Evolutionary conservation across 495 filamentous ascomycete genomes (phyloP).

Genomic region (Aspergillus egyptiacus): DNA sequence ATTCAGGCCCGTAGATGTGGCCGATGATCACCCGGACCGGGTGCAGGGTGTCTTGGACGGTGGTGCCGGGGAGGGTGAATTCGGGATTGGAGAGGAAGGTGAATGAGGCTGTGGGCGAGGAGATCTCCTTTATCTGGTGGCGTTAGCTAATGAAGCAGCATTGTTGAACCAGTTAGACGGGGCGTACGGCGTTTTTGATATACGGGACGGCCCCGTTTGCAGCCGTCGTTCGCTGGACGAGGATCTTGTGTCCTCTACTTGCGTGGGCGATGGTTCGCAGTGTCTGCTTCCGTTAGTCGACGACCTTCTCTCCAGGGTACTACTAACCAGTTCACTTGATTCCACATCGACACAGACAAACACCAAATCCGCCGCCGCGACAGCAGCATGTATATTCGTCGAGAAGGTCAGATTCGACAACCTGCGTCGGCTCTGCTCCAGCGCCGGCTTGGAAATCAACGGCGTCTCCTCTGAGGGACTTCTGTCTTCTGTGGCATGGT

Average conservation of each 20-base stretch:
- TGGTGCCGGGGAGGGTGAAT: constrained; percentile 71
- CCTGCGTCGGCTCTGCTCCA: constrained; percentile 44
- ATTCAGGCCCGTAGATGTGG: constrained; percentile 21
- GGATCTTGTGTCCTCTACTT: constrained; percentile 58
- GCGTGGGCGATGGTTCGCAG: constrained; percentile 55
- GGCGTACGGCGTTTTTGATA: constrained; percentile 54
- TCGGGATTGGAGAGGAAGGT: constrained; percentile 77
- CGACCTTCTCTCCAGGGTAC: too few relatives aligned
- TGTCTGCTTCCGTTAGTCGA: too few relatives aligned
- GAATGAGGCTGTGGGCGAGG: constrained; percentile 49
- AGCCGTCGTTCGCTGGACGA: constrained; percentile 76
- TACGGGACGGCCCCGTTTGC: constrained; percentile 64
- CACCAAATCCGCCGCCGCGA: constrained; percentile 62
- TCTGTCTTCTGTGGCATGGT: neutral
- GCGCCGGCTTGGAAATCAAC: neutral
- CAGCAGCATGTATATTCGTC: constrained; percentile 50
- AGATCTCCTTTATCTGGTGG: neutral
- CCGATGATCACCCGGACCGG: constrained; percentile 74
- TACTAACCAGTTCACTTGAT: neutral
- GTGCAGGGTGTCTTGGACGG: constrained; percentile 57
- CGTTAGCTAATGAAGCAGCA: too few relatives aligned
- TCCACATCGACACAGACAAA: constrained; percentile 64
- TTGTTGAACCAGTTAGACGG: too few relatives aligned
- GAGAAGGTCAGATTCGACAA: constrained; percentile 62
- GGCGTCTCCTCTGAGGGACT: neutral